phyloP scores from a whole-genome alignment of 768 basidiomycete species.

The Russula earlei region DNA sequence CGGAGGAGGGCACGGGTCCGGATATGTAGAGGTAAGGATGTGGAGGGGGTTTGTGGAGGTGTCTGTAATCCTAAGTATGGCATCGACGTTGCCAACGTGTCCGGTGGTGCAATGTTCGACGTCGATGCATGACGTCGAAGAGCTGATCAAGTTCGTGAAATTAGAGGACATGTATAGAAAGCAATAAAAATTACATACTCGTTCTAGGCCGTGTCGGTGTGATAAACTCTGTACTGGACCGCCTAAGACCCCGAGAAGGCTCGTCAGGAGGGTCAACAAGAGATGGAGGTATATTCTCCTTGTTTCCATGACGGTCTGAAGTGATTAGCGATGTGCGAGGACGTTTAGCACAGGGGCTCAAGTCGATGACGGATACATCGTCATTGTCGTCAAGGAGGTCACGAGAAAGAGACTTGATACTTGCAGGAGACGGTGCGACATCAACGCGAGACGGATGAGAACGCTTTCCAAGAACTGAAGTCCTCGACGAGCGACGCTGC shows the following conservation, averaged over 20 bases:
- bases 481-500: conserved; percentile 19
- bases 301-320: conserved; percentile 53
- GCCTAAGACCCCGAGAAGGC: conserved; percentile 31
- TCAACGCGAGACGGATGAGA: conserved; percentile 24
- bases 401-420: conserved; percentile 8
- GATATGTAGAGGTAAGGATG: conserved; percentile 37
- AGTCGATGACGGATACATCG: conserved; percentile 40
- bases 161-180: conserved; percentile 5
- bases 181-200: conserved; percentile 30
- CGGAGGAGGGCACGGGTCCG: conserved; percentile 65
- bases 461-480: conserved; percentile 30
- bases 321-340: conserved; percentile 37
- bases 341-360: conserved; percentile 59
- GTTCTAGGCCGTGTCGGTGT: conserved; percentile 37
- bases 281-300: conserved; percentile 72
- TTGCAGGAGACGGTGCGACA: conserved; percentile 30
- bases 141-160: conserved; percentile 26
- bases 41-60: conserved; percentile 53
- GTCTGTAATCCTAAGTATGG: conserved; percentile 41
- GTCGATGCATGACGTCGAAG: conserved; percentile 41
- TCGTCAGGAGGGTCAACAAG: conserved; percentile 30
- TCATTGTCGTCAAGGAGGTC: conserved; percentile 13
- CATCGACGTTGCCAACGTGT: conserved; percentile 37
- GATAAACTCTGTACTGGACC: conserved; percentile 28
- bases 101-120: conserved; percentile 31